Evolutionary conservation across 1,284 basidiomycete genomes (phyloP).

Genomic region (Malassezia sp.): DNA sequence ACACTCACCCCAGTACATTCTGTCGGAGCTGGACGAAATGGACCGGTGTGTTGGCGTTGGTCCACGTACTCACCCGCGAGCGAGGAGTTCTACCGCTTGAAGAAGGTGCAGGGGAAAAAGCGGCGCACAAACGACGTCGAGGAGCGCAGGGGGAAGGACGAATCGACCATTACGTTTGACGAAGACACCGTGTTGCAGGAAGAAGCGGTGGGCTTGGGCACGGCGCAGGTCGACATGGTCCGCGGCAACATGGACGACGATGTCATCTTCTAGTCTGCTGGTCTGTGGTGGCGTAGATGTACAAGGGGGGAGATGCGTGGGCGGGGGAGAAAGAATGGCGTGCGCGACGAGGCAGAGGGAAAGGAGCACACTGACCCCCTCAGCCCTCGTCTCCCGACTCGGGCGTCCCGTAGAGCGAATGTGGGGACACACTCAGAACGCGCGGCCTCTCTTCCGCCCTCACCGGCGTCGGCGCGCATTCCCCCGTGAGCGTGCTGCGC

Average conservation of each 20-base stretch:
- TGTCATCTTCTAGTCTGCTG: constrained; percentile 35
- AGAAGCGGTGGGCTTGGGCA: constrained; percentile 5
- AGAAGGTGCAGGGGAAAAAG: constrained; percentile 40
- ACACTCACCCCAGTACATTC: constrained; percentile 35
- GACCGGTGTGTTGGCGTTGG: constrained; percentile 19
- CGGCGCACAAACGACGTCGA: constrained; percentile 18
- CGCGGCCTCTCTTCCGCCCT: no score
- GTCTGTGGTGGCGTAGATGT: neutral
- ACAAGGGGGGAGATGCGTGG: no score
- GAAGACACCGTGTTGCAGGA: neutral
- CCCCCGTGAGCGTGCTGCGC: no score
- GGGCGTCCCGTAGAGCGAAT: no score
- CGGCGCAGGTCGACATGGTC: constrained; percentile 28
- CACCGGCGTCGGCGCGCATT: no score
- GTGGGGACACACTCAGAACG: no score
- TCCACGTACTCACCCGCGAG: constrained; percentile 10
- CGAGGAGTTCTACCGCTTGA: constrained; percentile 46
- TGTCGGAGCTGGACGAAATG: constrained; percentile 44
- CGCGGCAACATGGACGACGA: constrained; percentile 42
- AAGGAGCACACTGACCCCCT: no score
- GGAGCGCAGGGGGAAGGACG: constrained; percentile 13
- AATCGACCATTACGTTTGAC: constrained; percentile 6
- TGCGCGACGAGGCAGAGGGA: no score
- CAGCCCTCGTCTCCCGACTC: no score
- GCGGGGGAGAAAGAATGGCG: no score